Conservation (phyloP, 768 basidiomycete genomes). For the Psilocybe cyanescens region DNA sequence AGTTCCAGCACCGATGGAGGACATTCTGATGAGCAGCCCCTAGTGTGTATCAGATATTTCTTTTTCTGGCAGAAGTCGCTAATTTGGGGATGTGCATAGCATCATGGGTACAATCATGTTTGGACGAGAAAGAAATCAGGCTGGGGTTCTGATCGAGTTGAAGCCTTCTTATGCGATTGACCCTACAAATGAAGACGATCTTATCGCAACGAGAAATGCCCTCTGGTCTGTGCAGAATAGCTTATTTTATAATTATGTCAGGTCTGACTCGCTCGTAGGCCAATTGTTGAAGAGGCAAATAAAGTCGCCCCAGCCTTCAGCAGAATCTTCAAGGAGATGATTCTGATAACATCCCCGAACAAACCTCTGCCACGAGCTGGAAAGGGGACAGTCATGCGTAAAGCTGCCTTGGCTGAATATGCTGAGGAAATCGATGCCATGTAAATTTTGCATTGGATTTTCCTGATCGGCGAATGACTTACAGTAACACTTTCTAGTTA, state of each 20-base stretch:
- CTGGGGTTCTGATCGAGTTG: slow-evolving; percentile 38
- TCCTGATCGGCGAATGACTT: background rate
- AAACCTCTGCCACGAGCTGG: slow-evolving; percentile 47
- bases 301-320: slow-evolving; percentile 44
- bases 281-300: slow-evolving; percentile 48
- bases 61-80: background rate
- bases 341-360: slow-evolving; percentile 39
- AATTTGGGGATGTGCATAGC: slow-evolving; percentile 4
- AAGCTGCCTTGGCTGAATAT: slow-evolving; percentile 45
- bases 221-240: slow-evolving; percentile 34
- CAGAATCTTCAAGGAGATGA: slow-evolving; percentile 57
- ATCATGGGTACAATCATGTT: slow-evolving; percentile 43
- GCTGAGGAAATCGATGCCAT: slow-evolving; percentile 49
- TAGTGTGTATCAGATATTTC: slow-evolving; percentile 21
- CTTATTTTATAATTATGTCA: background rate
- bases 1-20: slow-evolving; percentile 38
- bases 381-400: slow-evolving; percentile 53
- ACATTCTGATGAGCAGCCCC: slow-evolving; percentile 26
- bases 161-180: slow-evolving; percentile 30
- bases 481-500: slow-evolving; percentile 15
- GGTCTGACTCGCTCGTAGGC: slow-evolving; percentile 26
- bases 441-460: slow-evolving; percentile 30
- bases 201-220: slow-evolving; percentile 33
- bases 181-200: slow-evolving; percentile 19
- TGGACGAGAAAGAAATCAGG: slow-evolving; percentile 38